Evolutionary conservation across 176 grass and related monocot genomes (phyloP).

Genomic region (Oryza punctata): DNA sequence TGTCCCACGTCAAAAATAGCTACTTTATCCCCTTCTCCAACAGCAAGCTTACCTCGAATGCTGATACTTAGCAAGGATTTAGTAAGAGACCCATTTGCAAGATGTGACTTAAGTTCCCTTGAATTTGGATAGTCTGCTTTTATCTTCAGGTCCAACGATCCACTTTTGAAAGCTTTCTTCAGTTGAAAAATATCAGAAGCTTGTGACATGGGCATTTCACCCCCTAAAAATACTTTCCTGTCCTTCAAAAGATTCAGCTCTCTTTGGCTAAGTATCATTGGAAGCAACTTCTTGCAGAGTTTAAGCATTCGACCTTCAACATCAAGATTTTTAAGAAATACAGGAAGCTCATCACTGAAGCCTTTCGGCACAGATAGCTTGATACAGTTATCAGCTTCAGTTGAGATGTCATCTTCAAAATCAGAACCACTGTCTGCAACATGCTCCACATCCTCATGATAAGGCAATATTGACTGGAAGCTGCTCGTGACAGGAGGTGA

Average conservation of each 20-base stretch:
- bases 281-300: constrained; percentile 88
- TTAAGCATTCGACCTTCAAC: constrained; percentile 78
- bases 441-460: constrained; percentile 74
- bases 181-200: constrained; percentile 75
- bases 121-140: constrained; percentile 97
- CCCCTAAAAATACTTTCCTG: constrained; percentile 75
- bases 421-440: constrained; percentile 81
- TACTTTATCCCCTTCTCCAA: constrained; percentile 98
- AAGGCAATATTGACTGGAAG: constrained; percentile 67
- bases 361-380: constrained; percentile 62
- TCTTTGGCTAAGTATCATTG: constrained; percentile 65
- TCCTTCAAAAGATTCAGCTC: constrained; percentile 85
- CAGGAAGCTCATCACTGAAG: constrained; percentile 68
- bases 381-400: constrained; percentile 64
- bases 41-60: constrained; percentile 89
- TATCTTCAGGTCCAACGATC: constrained; percentile 92
- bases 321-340: constrained; percentile 66
- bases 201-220: constrained; percentile 63
- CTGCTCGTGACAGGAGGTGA: constrained; percentile 44
- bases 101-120: constrained; percentile 85
- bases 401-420: constrained; percentile 89
- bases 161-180: constrained; percentile 97
- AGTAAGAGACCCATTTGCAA: constrained; percentile 76
- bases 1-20: constrained; percentile 95
- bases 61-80: constrained; percentile 84